Evolutionary conservation across 2,329 filamentous ascomycete species (phyloP), one percentile per base, ranked within the genome.

Genomic region (Diaporthe australafricana): DNA sequence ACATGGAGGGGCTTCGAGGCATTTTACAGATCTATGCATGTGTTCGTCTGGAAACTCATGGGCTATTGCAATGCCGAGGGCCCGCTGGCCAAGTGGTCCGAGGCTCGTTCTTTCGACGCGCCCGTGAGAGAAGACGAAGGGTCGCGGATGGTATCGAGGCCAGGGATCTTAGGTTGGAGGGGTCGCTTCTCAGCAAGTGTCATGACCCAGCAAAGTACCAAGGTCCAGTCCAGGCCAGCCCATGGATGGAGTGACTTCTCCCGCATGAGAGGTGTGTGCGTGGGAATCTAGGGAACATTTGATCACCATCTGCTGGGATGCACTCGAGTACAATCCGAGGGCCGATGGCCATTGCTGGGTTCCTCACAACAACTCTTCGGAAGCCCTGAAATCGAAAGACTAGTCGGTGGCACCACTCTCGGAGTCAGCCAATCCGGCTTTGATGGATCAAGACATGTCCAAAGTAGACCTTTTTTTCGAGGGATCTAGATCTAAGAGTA

Each of bases 41-140:
- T 62, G 40, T 8, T 45, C 11, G 25, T 12, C 8, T 17, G 30
- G 16, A 35, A 30, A 3, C 5, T 35, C 30, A 55, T 20, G 30
- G 91, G 52, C 22, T 16, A 16, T 12, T 30, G 12, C 8, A 45
- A 14, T 27, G 3, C 3, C 20, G 6, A 32, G 17, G n/a, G n/a
- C 40, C 17, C 27, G 62, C 62, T 52, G n/a, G 25, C 47, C 16
- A 12, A 5, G 17, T 11, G 27, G 8, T 5, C 35, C 2, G 57
- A 40, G 66, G 66, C 7, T 68, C 66, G 2, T 57, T 68, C 17
- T 68, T 68, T 17, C 57, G 52, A 25, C 52, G 52, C 17, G 48
- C 57, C 40, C 52, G 66, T 17, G 66, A 68, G 35, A 32, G 52
- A 55, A 52, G 52, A 7, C 30, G 2, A 53, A 57, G 14, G 22